Base-by-base conservation (phyloP, 2,329 filamentous ascomycete genomes). In the Penicillium concentricum region DNA sequence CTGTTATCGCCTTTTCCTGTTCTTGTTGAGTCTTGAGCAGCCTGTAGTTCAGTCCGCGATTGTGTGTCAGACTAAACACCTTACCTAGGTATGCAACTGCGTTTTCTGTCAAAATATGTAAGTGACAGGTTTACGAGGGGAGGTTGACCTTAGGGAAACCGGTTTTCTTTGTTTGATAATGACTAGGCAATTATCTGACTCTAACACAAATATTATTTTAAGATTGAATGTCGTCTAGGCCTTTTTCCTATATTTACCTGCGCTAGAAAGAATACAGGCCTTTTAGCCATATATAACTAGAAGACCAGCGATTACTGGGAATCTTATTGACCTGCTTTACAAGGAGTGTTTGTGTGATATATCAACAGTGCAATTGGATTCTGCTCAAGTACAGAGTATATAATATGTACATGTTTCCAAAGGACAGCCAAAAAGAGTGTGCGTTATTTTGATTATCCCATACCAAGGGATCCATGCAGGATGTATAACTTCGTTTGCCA, bases 401-500 rank as follows among this genome's bases (percentile, higher is more conserved):
- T 9, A 30, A 12, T 30, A 16, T 13, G 2, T 26, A 16, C 13
- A 6, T 16, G 30, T 32, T 8, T n/a, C 12, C 3, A 32, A 32
- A 8, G 9, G 22, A 15, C 1, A 45, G 6, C 4, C 2, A 6
- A 22, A 16, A 22, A 4, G 2, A 45, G 34, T 16, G n/a, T 0
- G 8, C 2, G 13, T 32, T 22, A 12, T 34, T 45, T n/a, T 13
- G 9, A 37, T 13, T 18, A 5, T 16, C 26, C 6, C 9, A 13
- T 46, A 26, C 12, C 15, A 4, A 26, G 32, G 16, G 16, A 34
- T 18, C 15, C 6, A 34, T 51, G 28, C 20, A 34, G 30, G 18
- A 44, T 35, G 38, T 34, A 44, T 51, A 28, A 44, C 20, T 26
- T 43, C 16, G 49, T 51, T 43, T 51, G 49, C 28, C 20, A 13